A percentile compares a stretch with the other conserved stretches of the same genome.
Evolutionary conservation across 257 asterid genomes (phyloP).

Genomic region (Galeopsis tetrahit): DNA sequence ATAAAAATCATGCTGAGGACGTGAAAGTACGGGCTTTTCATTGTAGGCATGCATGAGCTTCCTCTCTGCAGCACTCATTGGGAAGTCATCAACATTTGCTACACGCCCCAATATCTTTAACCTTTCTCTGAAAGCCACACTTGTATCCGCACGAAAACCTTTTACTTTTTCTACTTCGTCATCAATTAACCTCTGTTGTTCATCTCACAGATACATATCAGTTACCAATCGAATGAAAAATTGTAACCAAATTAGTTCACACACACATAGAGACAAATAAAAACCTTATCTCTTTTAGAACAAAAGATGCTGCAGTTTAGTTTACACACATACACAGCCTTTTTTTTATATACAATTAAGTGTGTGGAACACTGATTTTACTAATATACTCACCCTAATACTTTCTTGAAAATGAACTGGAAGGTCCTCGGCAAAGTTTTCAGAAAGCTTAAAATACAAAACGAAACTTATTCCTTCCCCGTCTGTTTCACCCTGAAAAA

Average conservation of each 20-base stretch:
- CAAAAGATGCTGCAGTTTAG: too few relatives aligned
- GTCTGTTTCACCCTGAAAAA: conserved; percentile 85
- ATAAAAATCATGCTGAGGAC: conserved; percentile 95
- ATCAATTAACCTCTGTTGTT: conserved; percentile 66
- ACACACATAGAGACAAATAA: too few relatives aligned
- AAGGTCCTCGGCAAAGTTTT: conserved; percentile 61
- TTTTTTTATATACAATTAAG: too few relatives aligned
- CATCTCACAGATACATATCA: background rate
- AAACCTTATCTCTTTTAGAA: too few relatives aligned
- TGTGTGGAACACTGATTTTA: background rate
- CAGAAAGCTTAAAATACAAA: conserved; percentile 81
- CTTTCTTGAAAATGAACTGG: conserved; percentile 76
- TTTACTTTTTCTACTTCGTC: conserved; percentile 82
- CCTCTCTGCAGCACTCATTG: conserved; percentile 86
- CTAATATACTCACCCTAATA: conserved; percentile 61
- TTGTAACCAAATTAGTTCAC: background rate
- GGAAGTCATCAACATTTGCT: conserved; percentile 86
- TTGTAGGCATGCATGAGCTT: conserved; percentile 93
- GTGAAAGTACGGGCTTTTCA: conserved; percentile 97
- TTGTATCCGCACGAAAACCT: conserved; percentile 77
- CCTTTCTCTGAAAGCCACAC: conserved; percentile 80
- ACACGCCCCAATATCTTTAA: conserved; percentile 92
- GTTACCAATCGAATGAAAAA: background rate
- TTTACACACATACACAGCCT: too few relatives aligned
- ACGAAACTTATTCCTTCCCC: conserved; percentile 95